Evolutionary conservation across 2,329 filamentous ascomycete genomes (phyloP), one percentile per base, ranked within the genome.

Genomic region (Aspergillus glaucus): DNA sequence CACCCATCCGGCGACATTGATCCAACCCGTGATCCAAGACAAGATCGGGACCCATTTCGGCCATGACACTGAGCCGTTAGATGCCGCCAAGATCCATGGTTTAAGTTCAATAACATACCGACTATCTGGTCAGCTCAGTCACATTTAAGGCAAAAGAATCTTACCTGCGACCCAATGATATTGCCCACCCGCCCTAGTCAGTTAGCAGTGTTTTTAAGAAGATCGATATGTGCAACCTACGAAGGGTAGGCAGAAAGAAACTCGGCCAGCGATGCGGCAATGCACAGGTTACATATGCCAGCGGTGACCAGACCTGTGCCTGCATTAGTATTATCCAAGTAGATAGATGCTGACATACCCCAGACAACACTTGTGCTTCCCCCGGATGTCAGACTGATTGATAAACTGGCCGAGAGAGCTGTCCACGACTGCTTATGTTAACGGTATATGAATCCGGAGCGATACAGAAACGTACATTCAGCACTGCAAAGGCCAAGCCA

Each of bases 1-100:
- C 28, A 87, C 81, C 82, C 84, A 87, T 19, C 83, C 84, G 6
- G 81, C 81, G 12, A 82, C 78, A 84, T 86, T 67, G 39, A 67
- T 60, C 84, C 84, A 88, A n/a, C 85, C 85, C 0, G 84, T 87
- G 37, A 82, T 75, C 72, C 84, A 88, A 42, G 81, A 84, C 8
- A 87, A 74, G 15, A 81, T 71, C 0, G 81, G 79, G 1, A 79
- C 78, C 74, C 77, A 84, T 50, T 69, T 69, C 46, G 76, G 76
- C 74, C 81, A 84, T 17, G 78, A 75, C 50, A 88, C 64, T 66
- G 32, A 1, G n/a, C 15, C 19, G 9, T 44, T 34, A 44, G 26
- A 21, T 15, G 6, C 8, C 15, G 6, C n/a, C 24, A 12, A n/a
- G 8, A 22, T 44, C 12, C 6, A 19, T 26, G 7, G 5, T 44